Evolutionary conservation across 1,139 yeast species (phyloP).

Genomic region (Meyerozyma elateridarum): DNA sequence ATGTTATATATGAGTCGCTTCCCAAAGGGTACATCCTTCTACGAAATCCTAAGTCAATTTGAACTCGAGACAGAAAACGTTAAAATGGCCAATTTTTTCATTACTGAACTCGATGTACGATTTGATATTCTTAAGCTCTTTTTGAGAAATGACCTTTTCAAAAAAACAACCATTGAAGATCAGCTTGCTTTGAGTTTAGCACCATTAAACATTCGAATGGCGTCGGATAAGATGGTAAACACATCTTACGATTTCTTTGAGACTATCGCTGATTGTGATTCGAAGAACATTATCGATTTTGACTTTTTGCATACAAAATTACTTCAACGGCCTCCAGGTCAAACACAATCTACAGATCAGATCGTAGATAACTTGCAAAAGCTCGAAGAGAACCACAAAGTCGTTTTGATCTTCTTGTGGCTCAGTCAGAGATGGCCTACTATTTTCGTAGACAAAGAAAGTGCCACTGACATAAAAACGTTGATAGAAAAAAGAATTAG

Average conservation of each 20-base stretch:
- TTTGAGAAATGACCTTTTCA: slow-evolving; percentile 25
- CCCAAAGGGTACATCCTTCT: slow-evolving; percentile 42
- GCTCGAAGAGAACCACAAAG: slow-evolving; percentile 68
- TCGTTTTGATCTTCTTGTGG: slow-evolving; percentile 76
- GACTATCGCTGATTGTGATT: slow-evolving; percentile 33
- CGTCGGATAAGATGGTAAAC: slow-evolving; percentile 23
- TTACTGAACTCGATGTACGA: slow-evolving; percentile 44
- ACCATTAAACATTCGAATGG: slow-evolving; percentile 40
- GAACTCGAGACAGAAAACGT: slow-evolving; percentile 28
- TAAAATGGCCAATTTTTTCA: slow-evolving; percentile 25
- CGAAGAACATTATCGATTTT: slow-evolving; percentile 42
- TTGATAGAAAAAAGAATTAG: slow-evolving; percentile 62
- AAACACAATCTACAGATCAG: slow-evolving; percentile 17
- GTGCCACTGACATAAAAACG: slow-evolving; percentile 65
- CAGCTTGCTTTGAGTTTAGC: slow-evolving; percentile 56
- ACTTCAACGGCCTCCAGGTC: slow-evolving; percentile 20
- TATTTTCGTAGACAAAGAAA: slow-evolving; percentile 68
- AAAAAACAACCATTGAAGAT: slow-evolving; percentile 39
- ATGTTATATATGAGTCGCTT: slow-evolving; percentile 51
- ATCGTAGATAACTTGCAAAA: slow-evolving; percentile 37
- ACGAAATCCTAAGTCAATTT: slow-evolving; percentile 44
- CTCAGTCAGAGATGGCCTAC: slow-evolving; percentile 82
- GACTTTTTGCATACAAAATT: slow-evolving; percentile 31
- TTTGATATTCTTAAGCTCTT: slow-evolving; percentile 43
- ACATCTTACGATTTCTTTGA: slow-evolving; percentile 30